Evolutionary conservation across 495 filamentous ascomycete genomes (phyloP).

Genomic region (Daldinia bambusicola): DNA sequence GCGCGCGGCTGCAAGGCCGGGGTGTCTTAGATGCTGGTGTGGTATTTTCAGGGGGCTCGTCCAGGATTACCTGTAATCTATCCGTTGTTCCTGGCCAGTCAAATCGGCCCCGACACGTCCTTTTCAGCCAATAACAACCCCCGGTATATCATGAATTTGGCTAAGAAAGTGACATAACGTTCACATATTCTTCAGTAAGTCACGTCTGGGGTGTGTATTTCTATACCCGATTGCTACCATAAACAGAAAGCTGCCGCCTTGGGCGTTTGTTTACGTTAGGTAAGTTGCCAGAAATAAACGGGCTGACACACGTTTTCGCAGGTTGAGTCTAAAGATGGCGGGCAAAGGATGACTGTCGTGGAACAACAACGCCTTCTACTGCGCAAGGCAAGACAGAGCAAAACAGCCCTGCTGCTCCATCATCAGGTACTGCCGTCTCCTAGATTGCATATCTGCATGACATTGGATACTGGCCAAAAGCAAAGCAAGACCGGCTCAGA

Average conservation of each 20-base stretch:
- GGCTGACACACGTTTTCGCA: neutral
- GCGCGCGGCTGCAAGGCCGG: slow-evolving; percentile 42
- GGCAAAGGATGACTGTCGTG: slow-evolving; percentile 13
- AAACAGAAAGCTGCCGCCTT: slow-evolving; percentile 11
- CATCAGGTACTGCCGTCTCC: slow-evolving; percentile 21
- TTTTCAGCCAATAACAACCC: slow-evolving; percentile 31
- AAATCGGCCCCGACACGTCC: slow-evolving; percentile 19
- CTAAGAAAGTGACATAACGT: slow-evolving; percentile 17
- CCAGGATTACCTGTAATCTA: slow-evolving; percentile 39
- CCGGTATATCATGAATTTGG: slow-evolving; percentile 19
- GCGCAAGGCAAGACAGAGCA: slow-evolving; percentile 10
- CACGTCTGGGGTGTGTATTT: slow-evolving; percentile 8
- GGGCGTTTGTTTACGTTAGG: slow-evolving; percentile 12
- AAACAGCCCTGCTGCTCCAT: slow-evolving; percentile 7
- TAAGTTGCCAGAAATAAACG: slow-evolving; percentile 23
- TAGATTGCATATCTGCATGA: slow-evolving; percentile 19
- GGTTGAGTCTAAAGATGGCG: slow-evolving; percentile 4
- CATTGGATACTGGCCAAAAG: slow-evolving; percentile 23
- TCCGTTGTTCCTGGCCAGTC: slow-evolving; percentile 37
- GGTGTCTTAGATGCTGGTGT: slow-evolving; percentile 42
- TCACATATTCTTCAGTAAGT: slow-evolving; percentile 21
- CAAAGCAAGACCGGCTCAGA: slow-evolving; percentile 33
- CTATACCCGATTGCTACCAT: slow-evolving; percentile 16
- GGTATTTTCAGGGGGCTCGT: slow-evolving; percentile 41
- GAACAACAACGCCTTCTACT: neutral